phyloP scores from a whole-genome alignment of 805 yeast genomes.

The Schizosaccharomyces cryophilus region DNA sequence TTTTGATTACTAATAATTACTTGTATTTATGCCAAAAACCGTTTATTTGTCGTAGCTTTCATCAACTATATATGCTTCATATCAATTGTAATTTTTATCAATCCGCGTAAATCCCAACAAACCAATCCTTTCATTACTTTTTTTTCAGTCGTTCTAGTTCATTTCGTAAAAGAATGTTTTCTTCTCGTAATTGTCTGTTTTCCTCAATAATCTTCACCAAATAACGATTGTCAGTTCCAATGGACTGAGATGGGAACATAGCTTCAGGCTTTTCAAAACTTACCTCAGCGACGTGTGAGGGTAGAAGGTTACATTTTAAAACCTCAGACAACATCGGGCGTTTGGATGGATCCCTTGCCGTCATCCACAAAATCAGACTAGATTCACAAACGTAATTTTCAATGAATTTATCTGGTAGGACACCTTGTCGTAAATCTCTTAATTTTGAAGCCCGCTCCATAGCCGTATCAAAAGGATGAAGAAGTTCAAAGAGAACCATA shows the following conservation, averaged over 20 bases:
- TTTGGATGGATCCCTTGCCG: background rate
- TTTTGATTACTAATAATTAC: no score
- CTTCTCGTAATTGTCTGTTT: background rate
- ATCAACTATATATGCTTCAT: no score
- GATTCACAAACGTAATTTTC: background rate
- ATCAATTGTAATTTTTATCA: no score
- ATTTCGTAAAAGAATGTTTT: background rate
- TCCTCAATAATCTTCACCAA: background rate
- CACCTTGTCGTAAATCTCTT: background rate
- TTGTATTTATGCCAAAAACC: no score
- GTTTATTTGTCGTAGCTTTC: no score
- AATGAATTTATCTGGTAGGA: background rate
- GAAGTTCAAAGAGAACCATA: constrained; percentile 86
- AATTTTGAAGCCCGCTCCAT: constrained; percentile 75
- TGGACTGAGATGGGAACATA: no score
- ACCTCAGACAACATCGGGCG: background rate
- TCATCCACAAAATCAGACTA: background rate
- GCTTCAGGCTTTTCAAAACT: no score
- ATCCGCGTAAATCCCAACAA: no score
- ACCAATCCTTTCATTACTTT: background rate
- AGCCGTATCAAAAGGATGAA: constrained; percentile 58
- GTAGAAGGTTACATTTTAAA: background rate
- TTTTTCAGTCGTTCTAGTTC: background rate
- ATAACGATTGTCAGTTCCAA: no score
- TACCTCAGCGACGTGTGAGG: no score